These are phyloP conservation scores for Jimgerdemannia lactiflua DNA, from an alignment of 192 early-diverging fungal genomes.

Conservation along the genomic window DNA sequence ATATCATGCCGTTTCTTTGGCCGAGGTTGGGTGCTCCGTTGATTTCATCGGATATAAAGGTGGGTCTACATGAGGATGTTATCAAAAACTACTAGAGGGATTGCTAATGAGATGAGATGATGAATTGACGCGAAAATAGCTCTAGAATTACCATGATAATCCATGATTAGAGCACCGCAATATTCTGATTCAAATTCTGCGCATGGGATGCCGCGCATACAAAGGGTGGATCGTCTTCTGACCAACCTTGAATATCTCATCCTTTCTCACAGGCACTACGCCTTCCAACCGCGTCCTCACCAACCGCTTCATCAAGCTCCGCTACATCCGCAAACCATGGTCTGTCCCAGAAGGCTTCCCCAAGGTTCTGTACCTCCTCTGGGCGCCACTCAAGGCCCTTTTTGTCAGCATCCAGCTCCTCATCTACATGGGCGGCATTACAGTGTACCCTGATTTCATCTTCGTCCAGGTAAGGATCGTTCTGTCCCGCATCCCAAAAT, in stretches of 20 bases:
- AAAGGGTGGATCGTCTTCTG: slow-evolving; percentile 29
- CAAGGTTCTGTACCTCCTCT: slow-evolving; percentile 58
- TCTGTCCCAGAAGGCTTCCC: slow-evolving; percentile 53
- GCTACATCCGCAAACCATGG: slow-evolving; percentile 44
- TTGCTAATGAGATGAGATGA: neutral
- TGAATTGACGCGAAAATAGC: slow-evolving; percentile 22
- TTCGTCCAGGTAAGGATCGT: slow-evolving; percentile 67
- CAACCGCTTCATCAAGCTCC: slow-evolving; percentile 46
- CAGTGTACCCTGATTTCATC: slow-evolving; percentile 62
- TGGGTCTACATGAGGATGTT: slow-evolving; percentile 16
- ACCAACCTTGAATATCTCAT: neutral
- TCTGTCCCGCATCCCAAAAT: too few relatives aligned
- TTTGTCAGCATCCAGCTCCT: slow-evolving; percentile 60
- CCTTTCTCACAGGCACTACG: slow-evolving; percentile 16
- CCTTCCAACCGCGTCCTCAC: slow-evolving; percentile 20
- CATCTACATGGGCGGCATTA: slow-evolving; percentile 51
- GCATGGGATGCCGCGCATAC: slow-evolving; percentile 1
- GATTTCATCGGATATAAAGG: slow-evolving; percentile 83
- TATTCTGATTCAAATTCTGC: slow-evolving; percentile 6
- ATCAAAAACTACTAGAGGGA: neutral
- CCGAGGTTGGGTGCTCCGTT: slow-evolving; percentile 62
- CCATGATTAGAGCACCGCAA: slow-evolving; percentile 17
- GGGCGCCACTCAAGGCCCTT: slow-evolving; percentile 66
- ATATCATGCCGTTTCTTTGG: slow-evolving; percentile 82
- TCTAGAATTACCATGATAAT: neutral